phyloP scores from a whole-genome alignment of 2,329 filamentous ascomycete species.

The Colletotrichum trifolii region DNA sequence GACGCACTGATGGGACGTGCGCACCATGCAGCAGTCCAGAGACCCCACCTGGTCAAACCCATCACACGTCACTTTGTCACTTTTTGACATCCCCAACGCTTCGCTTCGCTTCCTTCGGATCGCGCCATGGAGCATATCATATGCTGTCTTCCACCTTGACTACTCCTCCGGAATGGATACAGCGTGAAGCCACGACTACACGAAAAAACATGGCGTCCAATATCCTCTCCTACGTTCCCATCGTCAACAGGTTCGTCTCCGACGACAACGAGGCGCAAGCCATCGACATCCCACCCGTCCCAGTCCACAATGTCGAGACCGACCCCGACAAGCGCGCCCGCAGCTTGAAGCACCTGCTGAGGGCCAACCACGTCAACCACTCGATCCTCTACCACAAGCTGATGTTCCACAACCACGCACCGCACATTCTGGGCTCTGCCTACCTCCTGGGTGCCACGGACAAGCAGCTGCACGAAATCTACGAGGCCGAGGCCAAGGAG shows the following conservation, averaged over 20 bases:
- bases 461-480: constrained; percentile 81
- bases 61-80: constrained; percentile 30
- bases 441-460: constrained; percentile 84
- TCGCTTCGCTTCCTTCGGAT: constrained; percentile 7
- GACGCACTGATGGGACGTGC: constrained; percentile 3
- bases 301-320: constrained; percentile 83
- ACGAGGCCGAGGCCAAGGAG: constrained; percentile 77
- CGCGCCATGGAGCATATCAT: constrained; percentile 18
- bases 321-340: constrained; percentile 81
- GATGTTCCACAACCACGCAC: constrained; percentile 83
- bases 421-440: constrained; percentile 84
- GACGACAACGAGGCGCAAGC: constrained; percentile 44
- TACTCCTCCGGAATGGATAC: constrained; percentile 9
- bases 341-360: constrained; percentile 89
- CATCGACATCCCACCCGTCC: constrained; percentile 73
- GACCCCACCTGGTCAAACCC: constrained; percentile 33
- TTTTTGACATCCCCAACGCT: constrained; percentile 29
- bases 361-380: constrained; percentile 91
- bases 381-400: constrained; percentile 82
- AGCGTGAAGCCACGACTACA: not conserved
- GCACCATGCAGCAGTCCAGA: constrained; percentile 5
- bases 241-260: constrained; percentile 51
- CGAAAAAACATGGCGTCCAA: constrained; percentile 41
- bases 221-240: constrained; percentile 55
- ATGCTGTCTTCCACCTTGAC: not conserved